Base-by-base conservation (phyloP, 2,329 filamentous ascomycete genomes). In the Gaeumannomyces tritici region DNA sequence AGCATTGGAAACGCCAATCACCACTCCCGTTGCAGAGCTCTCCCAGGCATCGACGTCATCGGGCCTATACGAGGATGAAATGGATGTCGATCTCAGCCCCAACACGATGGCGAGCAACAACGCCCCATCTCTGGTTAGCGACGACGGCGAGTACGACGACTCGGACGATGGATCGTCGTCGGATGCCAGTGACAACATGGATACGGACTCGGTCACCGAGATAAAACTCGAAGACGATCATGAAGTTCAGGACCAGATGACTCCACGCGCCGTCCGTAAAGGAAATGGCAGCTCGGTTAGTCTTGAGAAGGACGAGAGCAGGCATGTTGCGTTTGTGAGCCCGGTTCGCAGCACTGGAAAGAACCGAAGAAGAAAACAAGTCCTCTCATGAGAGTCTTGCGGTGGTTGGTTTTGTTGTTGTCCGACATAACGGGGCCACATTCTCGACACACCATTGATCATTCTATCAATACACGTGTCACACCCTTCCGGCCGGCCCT, bases 121-220 rank as follows among this genome's bases (percentile, higher is more conserved):
- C 67, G 89, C 89, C 11, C 89, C 89, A 27, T 91, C 88, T 68
- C 80, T 93, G 59, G 89, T 92, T 70, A 91, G 89, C 74, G 89
- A 93, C 73, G 89, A 91, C 70, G 88, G 89, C 68, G 89, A 91
- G 71, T 90, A 89, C 69, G 89, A 89, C 67, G 87, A 88, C 62
- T 90, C 87, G 1, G 85, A 89, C 63, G 84, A 85, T 64, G 82
- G 80, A 57, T 88, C 84, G 4, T 81, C 81, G 56, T 87, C 85
- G 5, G 85, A 85, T 29, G 76, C 77, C 62, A 83, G 80, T 62
- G 83, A 85, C 63, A 72, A 83, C 51, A 55, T 60, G 35, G 86
- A 86, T 29, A 78, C 83, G n/a, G 83, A 84, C 64, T 80, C 81
- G 4, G 78, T 83, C 28, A 83, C 84, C 31, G 85, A 88, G 68